Percentiles rank a stretch among this genome's conserved stretches.
Evolutionary conservation across 129 eudicot genomes (phyloP).

Genomic region (Artemisia tridentata): DNA sequence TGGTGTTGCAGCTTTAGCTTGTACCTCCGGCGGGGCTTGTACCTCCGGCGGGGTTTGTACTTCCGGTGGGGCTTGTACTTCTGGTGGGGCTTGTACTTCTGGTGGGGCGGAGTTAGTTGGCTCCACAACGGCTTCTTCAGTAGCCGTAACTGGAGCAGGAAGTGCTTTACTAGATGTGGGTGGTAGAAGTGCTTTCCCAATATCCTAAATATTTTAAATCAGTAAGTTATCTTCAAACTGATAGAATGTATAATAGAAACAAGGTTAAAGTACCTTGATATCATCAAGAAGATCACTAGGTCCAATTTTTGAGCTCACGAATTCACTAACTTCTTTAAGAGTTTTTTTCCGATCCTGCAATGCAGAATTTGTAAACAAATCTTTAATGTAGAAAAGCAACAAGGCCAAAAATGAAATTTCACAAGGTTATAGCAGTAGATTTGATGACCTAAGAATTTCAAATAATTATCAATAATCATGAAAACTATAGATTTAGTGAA

Average conservation of each 20-base stretch:
- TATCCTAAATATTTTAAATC: constrained; percentile 49
- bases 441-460: not conserved
- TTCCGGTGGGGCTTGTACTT: too few relatives aligned
- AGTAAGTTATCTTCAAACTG: not conserved
- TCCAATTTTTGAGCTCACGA: constrained; percentile 56
- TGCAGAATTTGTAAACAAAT: constrained; percentile 14
- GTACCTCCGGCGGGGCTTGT: constrained; percentile 16
- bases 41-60: too few relatives aligned
- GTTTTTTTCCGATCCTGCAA: constrained; percentile 84
- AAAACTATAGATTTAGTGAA: not conserved
- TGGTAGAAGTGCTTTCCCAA: constrained; percentile 88
- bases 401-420: constrained; percentile 16
- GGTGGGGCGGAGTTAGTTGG: constrained; percentile 27
- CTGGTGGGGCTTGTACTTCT: constrained; percentile 1
- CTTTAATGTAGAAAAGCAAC: constrained; percentile 13
- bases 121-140: constrained; percentile 40
- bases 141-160: constrained; percentile 60
- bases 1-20: constrained; percentile 15
- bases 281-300: constrained; percentile 79
- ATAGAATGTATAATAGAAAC: not conserved
- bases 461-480: constrained; percentile 2
- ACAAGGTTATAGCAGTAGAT: constrained; percentile 3
- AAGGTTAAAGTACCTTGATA: constrained; percentile 52
- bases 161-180: constrained; percentile 46
- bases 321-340: constrained; percentile 64